A percentile compares a stretch with the other conserved stretches of the same genome.
phyloP scores from a whole-genome alignment of 1,284 basidiomycete species.

The Cutaneotrichosporon cutaneum region DNA sequence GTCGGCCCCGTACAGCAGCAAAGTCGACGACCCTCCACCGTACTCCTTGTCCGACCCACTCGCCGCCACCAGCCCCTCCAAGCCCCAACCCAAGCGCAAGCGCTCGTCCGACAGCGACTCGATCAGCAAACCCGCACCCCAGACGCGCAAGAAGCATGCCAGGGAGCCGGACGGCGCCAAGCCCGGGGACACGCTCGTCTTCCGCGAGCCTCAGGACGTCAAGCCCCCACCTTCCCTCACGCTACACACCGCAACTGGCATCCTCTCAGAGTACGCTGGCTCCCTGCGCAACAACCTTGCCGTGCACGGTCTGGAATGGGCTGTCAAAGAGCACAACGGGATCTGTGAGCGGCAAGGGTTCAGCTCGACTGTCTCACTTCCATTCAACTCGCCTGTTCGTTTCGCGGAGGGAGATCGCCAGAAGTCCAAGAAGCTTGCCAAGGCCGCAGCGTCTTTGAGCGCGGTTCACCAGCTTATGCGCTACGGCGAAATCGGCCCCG shows the following conservation, averaged over 20 bases:
- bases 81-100: background rate
- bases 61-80: background rate
- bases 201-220: background rate
- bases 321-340: background rate
- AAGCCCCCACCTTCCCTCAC: background rate
- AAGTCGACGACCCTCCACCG: background rate
- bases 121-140: too few relatives aligned
- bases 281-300: slow-evolving; percentile 15
- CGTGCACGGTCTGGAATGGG: slow-evolving; percentile 3
- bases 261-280: slow-evolving; percentile 11
- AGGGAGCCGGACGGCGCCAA: background rate
- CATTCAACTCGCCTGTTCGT: slow-evolving; percentile 12
- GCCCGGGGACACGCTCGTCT: background rate
- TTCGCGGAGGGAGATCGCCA: background rate
- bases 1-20: background rate
- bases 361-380: background rate
- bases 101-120: background rate
- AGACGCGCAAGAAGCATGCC: background rate
- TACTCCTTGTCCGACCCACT: background rate
- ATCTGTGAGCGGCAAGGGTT: background rate
- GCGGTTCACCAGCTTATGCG: slow-evolving; percentile 13
- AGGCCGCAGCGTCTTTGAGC: slow-evolving; percentile 18
- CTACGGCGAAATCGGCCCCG: slow-evolving; percentile 23
- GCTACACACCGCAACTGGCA: slow-evolving; percentile 1
- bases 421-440: slow-evolving; percentile 23